Base-by-base conservation (phyloP, 345 rosid species). In the Brassica juncea region DNA sequence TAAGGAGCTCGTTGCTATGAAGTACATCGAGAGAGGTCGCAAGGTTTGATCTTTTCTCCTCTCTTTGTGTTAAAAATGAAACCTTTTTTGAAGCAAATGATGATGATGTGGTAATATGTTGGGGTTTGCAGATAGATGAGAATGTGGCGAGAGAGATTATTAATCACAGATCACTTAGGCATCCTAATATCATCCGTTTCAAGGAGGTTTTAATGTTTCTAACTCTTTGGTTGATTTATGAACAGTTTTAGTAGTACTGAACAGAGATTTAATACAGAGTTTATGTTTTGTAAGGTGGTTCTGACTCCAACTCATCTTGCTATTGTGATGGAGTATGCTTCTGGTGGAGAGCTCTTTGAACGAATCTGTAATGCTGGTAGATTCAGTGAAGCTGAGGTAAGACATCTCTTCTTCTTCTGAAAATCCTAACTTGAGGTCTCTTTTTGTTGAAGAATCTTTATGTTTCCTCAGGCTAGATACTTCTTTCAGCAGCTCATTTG, bases 361-460 rank as follows among this genome's bases (percentile, higher is more conserved):
- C 82, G 95, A 63, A 93, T 91, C 81, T 93, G 95, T 81, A 90
- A 66, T 80, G 95, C 94, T 59, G 94, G 98, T 73, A 85, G 97
- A 88, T 93, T 93, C 91, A 88, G 97, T 81, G 98, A 93, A 87
- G 95, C 90, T 68, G 97, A 93, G 97, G 97, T 91, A 55, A 67
- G 21, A 6, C 47, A 0, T 19, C 10, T 19, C 8, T n/a, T 65
- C 21, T 68, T 55, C 66, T 9, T 11, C 34, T 28, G 15, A 19
- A 34, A 19, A 21, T 66, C 30, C 19, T 57, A 23, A 71, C 34
- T 69, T 76, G 8, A 25, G 23, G 8, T 80, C 79, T 74, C 54
- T 16, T 77, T 32, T 59, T 59, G 14, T 69, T 16, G 6, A 16
- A 16, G 10, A 0, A 16, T 54, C 60, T 54, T 12, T 70, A 66